These are phyloP conservation scores for Aspergillus sp. DNA, from an alignment of 2,329 filamentous ascomycete genomes.

Conservation along the genomic window DNA sequence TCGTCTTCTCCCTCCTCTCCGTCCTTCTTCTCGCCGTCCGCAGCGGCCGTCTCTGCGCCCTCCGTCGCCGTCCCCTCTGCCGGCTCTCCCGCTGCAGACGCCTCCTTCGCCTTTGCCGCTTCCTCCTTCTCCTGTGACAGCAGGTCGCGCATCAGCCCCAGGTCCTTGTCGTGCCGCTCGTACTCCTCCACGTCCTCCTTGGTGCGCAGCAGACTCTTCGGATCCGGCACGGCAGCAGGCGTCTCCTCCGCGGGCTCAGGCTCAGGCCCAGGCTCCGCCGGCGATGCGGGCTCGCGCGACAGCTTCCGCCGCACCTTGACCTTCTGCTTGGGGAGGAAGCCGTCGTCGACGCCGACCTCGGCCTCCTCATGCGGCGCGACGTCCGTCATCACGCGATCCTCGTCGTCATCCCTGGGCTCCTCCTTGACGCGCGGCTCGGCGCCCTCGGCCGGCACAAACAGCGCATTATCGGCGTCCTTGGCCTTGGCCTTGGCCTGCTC, in stretches of 20 bases:
- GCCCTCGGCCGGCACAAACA: constrained; percentile 21
- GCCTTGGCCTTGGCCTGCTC: constrained; percentile 33
- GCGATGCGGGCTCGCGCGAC: constrained; percentile 16
- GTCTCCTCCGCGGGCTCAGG: not conserved
- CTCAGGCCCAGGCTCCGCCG: not conserved
- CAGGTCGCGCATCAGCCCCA: constrained; percentile 40
- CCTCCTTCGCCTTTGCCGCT: constrained; percentile 18
- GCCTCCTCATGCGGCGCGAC: constrained; percentile 29
- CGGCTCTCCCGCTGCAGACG: constrained; percentile 9
- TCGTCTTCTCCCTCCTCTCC: constrained; percentile 26
- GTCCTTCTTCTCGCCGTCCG: constrained; percentile 17
- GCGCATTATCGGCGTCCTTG: constrained; percentile 24
- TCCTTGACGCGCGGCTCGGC: constrained; percentile 48
- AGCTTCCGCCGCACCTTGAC: constrained; percentile 36
- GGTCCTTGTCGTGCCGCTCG: constrained; percentile 40
- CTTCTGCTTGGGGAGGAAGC: constrained; percentile 32
- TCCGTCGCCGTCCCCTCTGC: constrained; percentile 8
- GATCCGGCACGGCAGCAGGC: constrained; percentile 21
- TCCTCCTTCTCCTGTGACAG: constrained; percentile 27
- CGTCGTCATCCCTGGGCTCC: constrained; percentile 53
- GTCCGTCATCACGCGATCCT: constrained; percentile 36
- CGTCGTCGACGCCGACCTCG: constrained; percentile 27
- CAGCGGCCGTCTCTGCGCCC: constrained; percentile 14
- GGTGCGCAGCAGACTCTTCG: constrained; percentile 37
- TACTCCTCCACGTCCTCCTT: constrained; percentile 44